Evolutionary conservation across 257 asterid genomes (phyloP), one percentile per base, ranked within the genome.

Genomic region (Parsonsia alboflavescens): DNA sequence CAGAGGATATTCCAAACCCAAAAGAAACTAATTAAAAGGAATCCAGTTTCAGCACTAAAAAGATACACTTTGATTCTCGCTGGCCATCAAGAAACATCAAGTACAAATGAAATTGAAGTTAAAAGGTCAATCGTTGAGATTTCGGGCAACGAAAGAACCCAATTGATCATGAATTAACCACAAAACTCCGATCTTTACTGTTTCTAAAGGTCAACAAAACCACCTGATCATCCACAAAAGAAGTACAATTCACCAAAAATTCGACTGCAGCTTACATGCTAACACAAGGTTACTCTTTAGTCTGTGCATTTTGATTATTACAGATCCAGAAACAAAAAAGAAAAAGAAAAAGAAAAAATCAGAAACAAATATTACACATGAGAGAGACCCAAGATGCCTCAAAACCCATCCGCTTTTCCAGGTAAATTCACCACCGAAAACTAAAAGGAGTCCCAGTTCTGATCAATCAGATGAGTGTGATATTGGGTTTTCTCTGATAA

Each of bases 271-370:
- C 77, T 73, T 72, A 73, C 78, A 80, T n/a, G 70, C 41, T 11
- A 24, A 73, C 64, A 81, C 59, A 83, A 71, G 78, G 58, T 28
- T 9, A 59, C 77, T 68, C 81, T 56, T 13, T 81, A 75, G 70
- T 84, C 82, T 83, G 62, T 77, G 82, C 92, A 88, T 89, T 85
- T 71, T 78, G 79, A 84, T 80, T 80, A 82, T 17, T 78, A 76
- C 88, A 86, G 90, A 89, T 91, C 96, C 79, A 82, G 73, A 69
- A 76, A 62, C 48, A 73, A 70, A 74, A 69, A 76, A 62, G 41
- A 73, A 70, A 74, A 77, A 71, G 8, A 52, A 17, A 54, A 21
- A 53, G n/a, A 21, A n/a, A 54, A 54, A 54, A 54, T 39, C 75
- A 77, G 71, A 72, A 77, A 70, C 65, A 71, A 77, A 80, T 46